These are phyloP conservation scores for Coemansia sp. DNA, from an alignment of 192 early-diverging fungal genomes.

Conservation along the genomic window DNA sequence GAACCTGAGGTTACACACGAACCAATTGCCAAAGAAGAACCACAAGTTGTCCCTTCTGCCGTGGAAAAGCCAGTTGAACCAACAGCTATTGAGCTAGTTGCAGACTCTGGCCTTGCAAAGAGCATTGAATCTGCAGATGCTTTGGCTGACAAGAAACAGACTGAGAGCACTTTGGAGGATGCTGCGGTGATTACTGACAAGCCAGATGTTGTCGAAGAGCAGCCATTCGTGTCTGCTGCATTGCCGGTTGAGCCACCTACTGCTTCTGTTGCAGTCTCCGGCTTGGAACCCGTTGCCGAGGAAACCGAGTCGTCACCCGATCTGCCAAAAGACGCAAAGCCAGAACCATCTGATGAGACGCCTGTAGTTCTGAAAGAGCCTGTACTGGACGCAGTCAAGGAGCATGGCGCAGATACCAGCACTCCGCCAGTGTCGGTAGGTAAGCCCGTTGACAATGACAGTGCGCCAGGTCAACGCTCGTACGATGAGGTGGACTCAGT, in stretches of 20 bases:
- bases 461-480: background rate
- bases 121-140: background rate
- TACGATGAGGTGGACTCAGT: conserved; percentile 26
- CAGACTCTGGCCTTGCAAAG: conserved; percentile 2
- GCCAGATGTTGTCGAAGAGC: background rate
- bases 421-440: background rate
- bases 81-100: background rate
- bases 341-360: background rate
- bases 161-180: background rate
- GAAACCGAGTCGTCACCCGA: background rate
- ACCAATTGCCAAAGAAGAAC: background rate
- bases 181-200: background rate
- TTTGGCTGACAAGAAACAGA: background rate
- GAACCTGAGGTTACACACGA: background rate
- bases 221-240: background rate
- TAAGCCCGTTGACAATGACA: background rate
- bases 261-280: background rate
- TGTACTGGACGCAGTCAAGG: background rate
- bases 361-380: background rate
- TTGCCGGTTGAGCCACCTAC: background rate
- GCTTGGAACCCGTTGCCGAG: conserved; percentile 4
- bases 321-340: conserved; percentile 1
- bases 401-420: background rate
- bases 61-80: background rate
- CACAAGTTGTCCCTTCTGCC: background rate